Evolutionary conservation across 2,329 filamentous ascomycete genomes (phyloP), one percentile per base, ranked within the genome.

Genomic region (Raffaelea arxii): DNA sequence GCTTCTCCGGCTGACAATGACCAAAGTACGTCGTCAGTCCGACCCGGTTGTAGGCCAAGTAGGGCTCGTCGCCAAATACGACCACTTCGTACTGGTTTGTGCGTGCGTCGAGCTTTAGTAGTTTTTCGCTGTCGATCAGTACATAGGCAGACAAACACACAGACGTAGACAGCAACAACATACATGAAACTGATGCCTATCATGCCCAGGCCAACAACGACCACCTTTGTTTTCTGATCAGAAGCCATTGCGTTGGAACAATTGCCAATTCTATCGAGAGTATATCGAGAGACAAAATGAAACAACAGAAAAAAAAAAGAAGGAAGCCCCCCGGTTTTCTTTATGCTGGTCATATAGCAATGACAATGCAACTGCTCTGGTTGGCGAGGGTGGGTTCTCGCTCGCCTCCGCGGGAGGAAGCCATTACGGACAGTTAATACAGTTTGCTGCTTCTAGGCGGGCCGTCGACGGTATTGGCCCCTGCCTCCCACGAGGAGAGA

Each of bases 191-290:
- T 82, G 55, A 92, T 84, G 35, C 84, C 87, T 39, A 95, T 89
- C 90, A 96, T 96, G 3, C 89, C 89, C 65, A 95, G 65, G 10
- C 89, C 89, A 35, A 94, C 86, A 32, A 94, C 80, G 2, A 94
- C 87, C 30, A 94, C 67, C 58, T 74, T 80, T 62, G 86, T 87
- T 51, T 78, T 68, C 50, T 66, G 50, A 11, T 47, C 53, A 37
- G 41, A 51, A 4, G 58, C 51, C 72, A 85, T 52, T 18, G 19
- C 43, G 44, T 10, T 32, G 11, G 18, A 11, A 18, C 23, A 14
- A 14, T 19, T 10, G 9, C 10, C 27, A 16, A 32, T 32, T 9
- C 27, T 9, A 32, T 32, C 16, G 27, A 16, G 27, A 32, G 16
- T 10, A 32, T 32, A 32, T 30, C 27, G 32, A 6, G 21, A 3